Evolutionary conservation across 208 protist species (phyloP).

Genomic region (Leishmania aethiopica): DNA sequence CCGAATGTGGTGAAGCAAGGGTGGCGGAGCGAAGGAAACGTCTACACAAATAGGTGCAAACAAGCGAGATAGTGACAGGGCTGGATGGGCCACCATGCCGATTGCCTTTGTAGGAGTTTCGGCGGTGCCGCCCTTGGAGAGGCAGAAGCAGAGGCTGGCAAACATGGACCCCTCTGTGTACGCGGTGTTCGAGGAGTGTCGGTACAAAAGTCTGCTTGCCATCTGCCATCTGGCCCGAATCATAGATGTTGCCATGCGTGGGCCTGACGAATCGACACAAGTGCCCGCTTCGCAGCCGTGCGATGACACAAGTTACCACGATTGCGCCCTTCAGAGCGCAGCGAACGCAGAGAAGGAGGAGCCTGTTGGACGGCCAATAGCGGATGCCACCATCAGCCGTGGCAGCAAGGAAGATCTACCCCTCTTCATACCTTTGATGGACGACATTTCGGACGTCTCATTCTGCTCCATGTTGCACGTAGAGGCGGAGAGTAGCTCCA

Average conservation of each 20-base stretch:
- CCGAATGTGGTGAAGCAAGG: neutral
- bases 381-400: neutral
- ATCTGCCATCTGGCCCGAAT: neutral
- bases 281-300: neutral
- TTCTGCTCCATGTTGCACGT: conserved; percentile 6
- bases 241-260: conserved; percentile 17
- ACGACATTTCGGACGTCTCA: neutral
- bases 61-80: neutral
- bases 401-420: neutral
- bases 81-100: neutral
- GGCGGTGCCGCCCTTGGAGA: neutral
- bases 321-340: neutral
- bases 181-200: conserved; percentile 27
- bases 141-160: neutral
- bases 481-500: conserved; percentile 8
- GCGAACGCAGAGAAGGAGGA: neutral
- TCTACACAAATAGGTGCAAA: neutral
- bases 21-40: neutral
- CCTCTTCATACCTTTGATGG: conserved; percentile 14
- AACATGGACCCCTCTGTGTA: conserved; percentile 11
- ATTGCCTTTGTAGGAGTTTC: neutral
- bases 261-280: conserved; percentile 8
- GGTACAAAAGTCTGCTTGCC: conserved; percentile 12
- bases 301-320: neutral
- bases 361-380: neutral